A percentile compares a stretch with the other conserved stretches of the same genome.
Conservation (phyloP, 345 rosid genomes). For the Hibiscus syriacus region DNA sequence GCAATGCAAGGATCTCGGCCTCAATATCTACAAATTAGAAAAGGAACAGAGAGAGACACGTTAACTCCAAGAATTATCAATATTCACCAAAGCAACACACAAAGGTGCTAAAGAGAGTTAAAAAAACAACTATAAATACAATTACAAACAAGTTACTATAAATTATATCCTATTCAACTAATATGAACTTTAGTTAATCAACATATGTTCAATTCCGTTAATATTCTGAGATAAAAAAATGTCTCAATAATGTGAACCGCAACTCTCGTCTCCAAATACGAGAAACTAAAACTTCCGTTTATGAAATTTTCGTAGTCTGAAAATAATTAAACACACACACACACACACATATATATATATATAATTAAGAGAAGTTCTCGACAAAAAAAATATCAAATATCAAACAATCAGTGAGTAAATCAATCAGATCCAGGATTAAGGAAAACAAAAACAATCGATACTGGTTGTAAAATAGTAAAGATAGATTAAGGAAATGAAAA, state of each 20-base stretch:
- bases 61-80: background rate
- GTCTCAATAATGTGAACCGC: background rate
- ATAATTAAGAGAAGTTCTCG: background rate
- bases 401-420: background rate
- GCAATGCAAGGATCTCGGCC: constrained; percentile 53
- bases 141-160: background rate
- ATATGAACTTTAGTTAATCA: background rate
- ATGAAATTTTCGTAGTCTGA: background rate
- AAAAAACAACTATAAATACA: background rate
- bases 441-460: background rate
- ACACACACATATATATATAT: no score
- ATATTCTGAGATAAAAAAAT: background rate
- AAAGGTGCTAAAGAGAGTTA: background rate
- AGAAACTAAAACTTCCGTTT: background rate
- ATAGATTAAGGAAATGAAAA: background rate
- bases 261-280: background rate
- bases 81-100: background rate
- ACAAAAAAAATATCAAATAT: background rate
- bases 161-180: background rate
- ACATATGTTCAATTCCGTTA: background rate
- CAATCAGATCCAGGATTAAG: background rate
- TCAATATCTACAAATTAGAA: constrained; percentile 39
- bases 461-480: no score
- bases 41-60: background rate
- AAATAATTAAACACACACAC: background rate